A percentile compares a stretch with the other conserved stretches of the same genome.
phyloP scores from a whole-genome alignment of 2,329 filamentous ascomycete genomes.

The Fusarium avenaceum region DNA sequence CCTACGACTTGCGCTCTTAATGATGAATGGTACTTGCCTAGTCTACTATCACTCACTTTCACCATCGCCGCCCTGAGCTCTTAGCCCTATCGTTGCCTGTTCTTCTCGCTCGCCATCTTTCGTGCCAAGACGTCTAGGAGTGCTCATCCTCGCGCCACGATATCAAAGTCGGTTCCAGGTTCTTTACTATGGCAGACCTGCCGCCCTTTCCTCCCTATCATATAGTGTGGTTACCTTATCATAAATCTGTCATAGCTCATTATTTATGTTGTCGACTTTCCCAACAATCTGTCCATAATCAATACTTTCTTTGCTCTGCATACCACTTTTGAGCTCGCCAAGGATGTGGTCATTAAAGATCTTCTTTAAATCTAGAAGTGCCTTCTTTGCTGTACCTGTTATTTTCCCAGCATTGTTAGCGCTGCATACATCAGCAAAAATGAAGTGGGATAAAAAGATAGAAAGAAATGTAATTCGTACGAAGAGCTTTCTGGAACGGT shows the following conservation, averaged over 20 bases:
- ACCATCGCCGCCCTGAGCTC: too few relatives aligned
- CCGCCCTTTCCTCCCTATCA: too few relatives aligned
- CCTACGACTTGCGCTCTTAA: too few relatives aligned
- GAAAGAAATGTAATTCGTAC: not conserved
- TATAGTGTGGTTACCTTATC: too few relatives aligned
- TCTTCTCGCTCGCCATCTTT: too few relatives aligned
- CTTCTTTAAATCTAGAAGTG: not conserved
- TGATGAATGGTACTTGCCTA: too few relatives aligned
- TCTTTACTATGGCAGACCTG: too few relatives aligned
- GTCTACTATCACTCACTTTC: too few relatives aligned
- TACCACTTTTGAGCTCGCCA: not conserved
- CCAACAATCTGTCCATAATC: not conserved
- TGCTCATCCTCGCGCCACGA: too few relatives aligned
- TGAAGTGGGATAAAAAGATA: not conserved
- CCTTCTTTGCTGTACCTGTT: not conserved
- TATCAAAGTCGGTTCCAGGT: too few relatives aligned
- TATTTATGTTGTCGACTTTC: not conserved
- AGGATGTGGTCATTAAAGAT: not conserved
- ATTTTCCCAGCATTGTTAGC: not conserved
- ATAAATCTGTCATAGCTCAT: not conserved
- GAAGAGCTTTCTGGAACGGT: not conserved
- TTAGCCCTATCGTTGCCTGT: too few relatives aligned
- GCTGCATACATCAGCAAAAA: not conserved
- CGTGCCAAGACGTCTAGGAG: too few relatives aligned
- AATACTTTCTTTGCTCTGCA: not conserved